These are phyloP conservation scores for Vachellia collinsii DNA, from an alignment of 306 rosid species.

Conservation along the genomic window DNA sequence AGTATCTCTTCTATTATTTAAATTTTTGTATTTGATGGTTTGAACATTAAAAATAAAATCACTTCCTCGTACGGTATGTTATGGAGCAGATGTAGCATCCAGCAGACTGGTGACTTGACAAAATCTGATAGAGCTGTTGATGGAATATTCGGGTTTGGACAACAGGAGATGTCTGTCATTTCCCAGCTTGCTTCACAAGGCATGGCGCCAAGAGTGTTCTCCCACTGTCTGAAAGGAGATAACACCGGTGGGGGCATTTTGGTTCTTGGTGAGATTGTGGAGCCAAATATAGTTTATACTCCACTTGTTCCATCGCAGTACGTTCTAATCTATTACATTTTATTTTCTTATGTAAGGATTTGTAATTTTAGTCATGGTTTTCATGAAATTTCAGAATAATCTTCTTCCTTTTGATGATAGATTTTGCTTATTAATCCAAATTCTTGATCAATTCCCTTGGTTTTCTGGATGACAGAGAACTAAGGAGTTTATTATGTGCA, in stretches of 20 bases:
- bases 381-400: neutral
- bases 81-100: constrained; percentile 83
- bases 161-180: constrained; percentile 77
- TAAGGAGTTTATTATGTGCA: neutral
- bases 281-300: constrained; percentile 81
- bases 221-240: constrained; percentile 95
- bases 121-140: constrained; percentile 90
- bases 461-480: constrained; percentile 10
- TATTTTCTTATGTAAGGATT: neutral
- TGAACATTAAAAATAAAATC: constrained; percentile 18
- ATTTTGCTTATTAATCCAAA: neutral
- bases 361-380: neutral
- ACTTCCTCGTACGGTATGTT: constrained; percentile 40
- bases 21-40: constrained; percentile 25
- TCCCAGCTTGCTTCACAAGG: constrained; percentile 94
- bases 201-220: constrained; percentile 79
- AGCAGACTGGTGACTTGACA: constrained; percentile 86
- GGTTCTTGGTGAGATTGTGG: constrained; percentile 93
- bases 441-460: neutral
- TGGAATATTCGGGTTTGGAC: constrained; percentile 97
- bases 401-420: neutral
- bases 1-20: neutral
- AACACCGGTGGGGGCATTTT: constrained; percentile 85
- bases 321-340: constrained; percentile 41
- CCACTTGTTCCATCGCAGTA: constrained; percentile 94